Evolutionary conservation across 2,329 filamentous ascomycete genomes (phyloP).

Genomic region (Alternaria incomplexa): DNA sequence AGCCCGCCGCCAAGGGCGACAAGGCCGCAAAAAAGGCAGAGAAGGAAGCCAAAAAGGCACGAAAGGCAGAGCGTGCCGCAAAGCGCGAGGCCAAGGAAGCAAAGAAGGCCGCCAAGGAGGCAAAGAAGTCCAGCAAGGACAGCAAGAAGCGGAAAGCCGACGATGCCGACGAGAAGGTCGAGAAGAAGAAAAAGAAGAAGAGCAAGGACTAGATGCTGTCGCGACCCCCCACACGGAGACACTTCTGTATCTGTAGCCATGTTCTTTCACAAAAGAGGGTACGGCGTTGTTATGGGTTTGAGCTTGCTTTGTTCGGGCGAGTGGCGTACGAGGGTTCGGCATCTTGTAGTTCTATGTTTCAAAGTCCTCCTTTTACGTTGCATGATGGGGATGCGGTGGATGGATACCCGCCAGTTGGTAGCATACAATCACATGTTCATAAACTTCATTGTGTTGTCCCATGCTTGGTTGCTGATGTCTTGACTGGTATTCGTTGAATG

Average conservation of each 20-base stretch:
- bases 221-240: too few relatives aligned
- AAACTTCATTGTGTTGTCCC: too few relatives aligned
- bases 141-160: constrained; percentile 54
- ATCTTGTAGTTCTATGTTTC: constrained; percentile 15
- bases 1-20: constrained; percentile 41
- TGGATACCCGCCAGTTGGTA: constrained; percentile 28
- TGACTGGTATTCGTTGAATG: background rate
- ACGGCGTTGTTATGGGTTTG: constrained; percentile 23
- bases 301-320: constrained; percentile 23
- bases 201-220: constrained; percentile 45
- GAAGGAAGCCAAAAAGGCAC: constrained; percentile 54
- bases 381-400: constrained; percentile 28
- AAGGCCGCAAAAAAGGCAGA: constrained; percentile 50
- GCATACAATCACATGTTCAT: constrained; percentile 22
- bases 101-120: constrained; percentile 60
- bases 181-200: constrained; percentile 73
- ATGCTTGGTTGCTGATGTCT: too few relatives aligned
- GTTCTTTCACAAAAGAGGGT: constrained; percentile 20
- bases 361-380: constrained; percentile 17
- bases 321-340: constrained; percentile 20
- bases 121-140: constrained; percentile 62
- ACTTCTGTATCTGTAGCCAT: constrained; percentile 19
- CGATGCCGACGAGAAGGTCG: constrained; percentile 36
- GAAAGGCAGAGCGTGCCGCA: constrained; percentile 47
- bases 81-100: constrained; percentile 54